Base-by-base conservation (phyloP, 306 rosid genomes). In the Vigna reflexopilosa region DNA sequence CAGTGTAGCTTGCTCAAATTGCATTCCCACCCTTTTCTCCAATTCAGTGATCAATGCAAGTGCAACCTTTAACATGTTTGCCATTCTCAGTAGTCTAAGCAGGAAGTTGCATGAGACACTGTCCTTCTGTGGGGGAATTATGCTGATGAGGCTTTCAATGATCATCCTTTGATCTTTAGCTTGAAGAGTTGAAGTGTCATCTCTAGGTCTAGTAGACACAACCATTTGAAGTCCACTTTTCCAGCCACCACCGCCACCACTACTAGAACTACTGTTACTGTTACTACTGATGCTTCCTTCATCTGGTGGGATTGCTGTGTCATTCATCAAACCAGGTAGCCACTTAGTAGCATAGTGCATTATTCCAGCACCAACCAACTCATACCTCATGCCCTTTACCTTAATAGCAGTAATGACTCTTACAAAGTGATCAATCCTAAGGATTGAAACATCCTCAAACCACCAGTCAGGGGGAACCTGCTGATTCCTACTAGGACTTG, bases 11-110 rank as follows among this genome's bases (percentile, higher is more conserved):
- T 96, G 99, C 69, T 96, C 99, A 73, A 96, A 91, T 67, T 96
- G 99, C 99, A 93, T 96, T 67, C 98, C 99, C 38, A 93, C 98
- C 69, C 99, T 83, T 74, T 96, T 93, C 87, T 96, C 99, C 68
- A 96, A 79, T 57, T 95, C 99, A 36, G 94, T 91, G 26, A 91
- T 89, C 77, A 96, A 76, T 26, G 99, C 99, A 17, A 87, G 97
- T 3, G 99, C 91, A 17, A 91, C 99, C 80, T 89, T 91, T 47
- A 96, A 81, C 96, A 91, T 88, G 91, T 89, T 93, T 40, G 98
- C 97, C 90, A 90, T 87, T 82, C 93, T 88, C 71, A 96, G 80
- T 73, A 96, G 94, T 90, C 88, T 85, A 13, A 96, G 97, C 6
- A 91, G 96, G 83, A 96, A 96, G 88, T 93, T 91, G 81, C 99